These are phyloP conservation scores for Hemisphaericaspora subhashii DNA, from an alignment of 1,139 yeast species.

Conservation along the genomic window DNA sequence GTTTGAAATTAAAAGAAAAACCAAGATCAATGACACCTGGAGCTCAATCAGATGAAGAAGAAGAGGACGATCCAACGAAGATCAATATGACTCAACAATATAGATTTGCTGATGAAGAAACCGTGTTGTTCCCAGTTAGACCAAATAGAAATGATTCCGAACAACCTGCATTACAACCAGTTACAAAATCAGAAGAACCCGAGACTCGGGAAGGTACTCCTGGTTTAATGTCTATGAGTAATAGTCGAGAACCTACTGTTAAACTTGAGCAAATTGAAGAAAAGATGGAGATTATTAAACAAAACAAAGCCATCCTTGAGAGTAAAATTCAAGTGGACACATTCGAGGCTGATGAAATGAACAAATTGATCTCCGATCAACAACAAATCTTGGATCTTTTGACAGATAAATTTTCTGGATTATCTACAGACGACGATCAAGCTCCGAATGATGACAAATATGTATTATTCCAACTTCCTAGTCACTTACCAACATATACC, in stretches of 20 bases:
- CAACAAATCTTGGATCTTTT: conserved; percentile 29
- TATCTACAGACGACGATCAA: conserved; percentile 17
- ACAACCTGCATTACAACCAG: conserved; percentile 3
- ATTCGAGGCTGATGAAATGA: conserved; percentile 31
- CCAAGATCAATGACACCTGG: conserved; percentile 19
- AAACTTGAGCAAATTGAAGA: conserved; percentile 35
- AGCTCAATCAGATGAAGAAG: conserved; percentile 30
- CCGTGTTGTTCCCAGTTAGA: conserved; percentile 44
- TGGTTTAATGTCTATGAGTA: conserved; percentile 12
- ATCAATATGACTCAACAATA: conserved; percentile 66
- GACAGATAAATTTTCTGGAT: conserved; percentile 24
- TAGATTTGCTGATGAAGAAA: conserved; percentile 48
- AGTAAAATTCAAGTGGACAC: conserved; percentile 31
- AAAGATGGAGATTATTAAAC: conserved; percentile 29
- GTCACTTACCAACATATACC: conserved; percentile 57
- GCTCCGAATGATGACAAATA: conserved; percentile 24
- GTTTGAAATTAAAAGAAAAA: conserved; percentile 31
- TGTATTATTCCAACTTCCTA: conserved; percentile 72
- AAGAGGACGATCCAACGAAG: conserved; percentile 40
- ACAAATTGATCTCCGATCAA: conserved; percentile 35
- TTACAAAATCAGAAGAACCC: conserved; percentile 12
- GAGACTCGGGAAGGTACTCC: conserved; percentile 13
- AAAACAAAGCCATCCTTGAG: conserved; percentile 31
- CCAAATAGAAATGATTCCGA: conserved; percentile 29
- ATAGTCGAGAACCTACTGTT: conserved; percentile 29